Conservation (phyloP, 177 flowering plant species). For the Vitis hybrid region DNA sequence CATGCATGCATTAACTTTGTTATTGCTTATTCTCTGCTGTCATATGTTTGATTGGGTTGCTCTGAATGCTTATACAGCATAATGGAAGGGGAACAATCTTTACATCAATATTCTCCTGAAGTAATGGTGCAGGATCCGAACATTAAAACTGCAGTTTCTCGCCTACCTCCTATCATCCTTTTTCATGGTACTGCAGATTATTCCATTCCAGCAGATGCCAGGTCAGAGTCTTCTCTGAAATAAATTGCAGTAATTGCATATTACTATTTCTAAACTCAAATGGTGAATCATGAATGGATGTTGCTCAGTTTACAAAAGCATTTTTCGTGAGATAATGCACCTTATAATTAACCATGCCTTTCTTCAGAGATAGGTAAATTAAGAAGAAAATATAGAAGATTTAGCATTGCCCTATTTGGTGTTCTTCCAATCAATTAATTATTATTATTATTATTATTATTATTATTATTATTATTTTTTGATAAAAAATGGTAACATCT, state of each 20-base stretch:
- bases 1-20: background rate
- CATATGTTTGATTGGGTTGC: background rate
- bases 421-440: too few species aligned
- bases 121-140: conserved; percentile 55
- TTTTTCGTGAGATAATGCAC: background rate
- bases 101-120: conserved; percentile 75
- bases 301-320: background rate
- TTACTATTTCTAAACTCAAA: background rate
- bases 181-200: conserved; percentile 83
- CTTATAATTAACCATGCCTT: too few species aligned
- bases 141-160: conserved; percentile 43
- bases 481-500: too few species aligned
- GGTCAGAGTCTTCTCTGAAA: conserved; percentile 42
- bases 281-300: background rate
- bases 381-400: too few species aligned
- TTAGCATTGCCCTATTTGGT: too few species aligned
- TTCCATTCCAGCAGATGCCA: conserved; percentile 85
- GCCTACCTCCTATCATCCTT: conserved; percentile 70
- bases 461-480: too few species aligned
- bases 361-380: too few species aligned
- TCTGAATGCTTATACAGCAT: conserved; percentile 47
- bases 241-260: background rate
- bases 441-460: too few species aligned
- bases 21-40: background rate
- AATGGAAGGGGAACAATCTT: conserved; percentile 89